Evolutionary conservation across 768 basidiomycete species (phyloP).

Genomic region (Auriscalpium vulgare): DNA sequence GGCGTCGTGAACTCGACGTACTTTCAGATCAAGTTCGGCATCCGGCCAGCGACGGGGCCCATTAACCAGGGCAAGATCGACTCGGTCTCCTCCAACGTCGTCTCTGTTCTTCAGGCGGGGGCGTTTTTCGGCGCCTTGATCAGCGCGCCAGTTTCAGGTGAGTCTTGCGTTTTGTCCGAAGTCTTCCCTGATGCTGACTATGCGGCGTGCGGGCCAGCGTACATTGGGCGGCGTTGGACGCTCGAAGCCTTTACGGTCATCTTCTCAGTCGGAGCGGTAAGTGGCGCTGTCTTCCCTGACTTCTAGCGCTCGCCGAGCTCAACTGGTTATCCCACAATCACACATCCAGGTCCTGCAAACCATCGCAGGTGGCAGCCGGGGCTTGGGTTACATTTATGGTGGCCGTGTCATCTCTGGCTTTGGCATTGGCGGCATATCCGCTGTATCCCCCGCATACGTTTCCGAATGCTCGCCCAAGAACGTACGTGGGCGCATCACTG

Average conservation of each 20-base stretch:
- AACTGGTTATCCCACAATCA: background rate
- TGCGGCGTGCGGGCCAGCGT: constrained; percentile 29
- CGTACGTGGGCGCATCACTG: constrained; percentile 79
- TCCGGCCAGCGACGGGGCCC: constrained; percentile 37
- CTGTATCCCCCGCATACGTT: constrained; percentile 81
- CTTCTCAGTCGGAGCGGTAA: constrained; percentile 66
- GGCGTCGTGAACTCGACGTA: constrained; percentile 59
- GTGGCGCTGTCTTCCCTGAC: constrained; percentile 14
- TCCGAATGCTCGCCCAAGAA: constrained; percentile 84
- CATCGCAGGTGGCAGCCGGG: constrained; percentile 46
- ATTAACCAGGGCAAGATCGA: constrained; percentile 33
- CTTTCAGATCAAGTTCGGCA: constrained; percentile 58
- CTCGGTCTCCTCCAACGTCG: constrained; percentile 71
- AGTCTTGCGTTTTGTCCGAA: constrained; percentile 14
- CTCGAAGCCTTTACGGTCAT: constrained; percentile 53
- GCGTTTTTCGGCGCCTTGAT: constrained; percentile 83
- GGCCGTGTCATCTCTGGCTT: constrained; percentile 76
- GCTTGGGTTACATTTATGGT: constrained; percentile 64
- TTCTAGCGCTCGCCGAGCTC: background rate
- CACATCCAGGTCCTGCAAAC: constrained; percentile 57
- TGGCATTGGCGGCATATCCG: constrained; percentile 77
- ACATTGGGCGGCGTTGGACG: constrained; percentile 58
- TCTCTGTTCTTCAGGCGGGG: constrained; percentile 81
- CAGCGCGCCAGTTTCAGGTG: constrained; percentile 64
- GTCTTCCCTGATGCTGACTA: too few species aligned